phyloP scores from a whole-genome alignment of 805 yeast genomes.

The Deakozyma indianensis region DNA sequence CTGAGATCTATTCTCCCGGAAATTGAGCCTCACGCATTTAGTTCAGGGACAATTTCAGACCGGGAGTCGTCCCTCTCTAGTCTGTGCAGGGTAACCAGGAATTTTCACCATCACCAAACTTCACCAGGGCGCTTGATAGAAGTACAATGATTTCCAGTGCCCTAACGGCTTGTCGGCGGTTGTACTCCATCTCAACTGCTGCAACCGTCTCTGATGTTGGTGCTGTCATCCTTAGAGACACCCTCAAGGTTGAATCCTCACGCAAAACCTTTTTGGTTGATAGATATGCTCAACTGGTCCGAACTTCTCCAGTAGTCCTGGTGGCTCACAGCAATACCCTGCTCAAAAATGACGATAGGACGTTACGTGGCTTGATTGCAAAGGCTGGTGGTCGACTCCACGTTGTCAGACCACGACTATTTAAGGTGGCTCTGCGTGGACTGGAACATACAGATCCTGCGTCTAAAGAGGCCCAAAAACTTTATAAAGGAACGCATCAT shows the following conservation, averaged over 20 bases:
- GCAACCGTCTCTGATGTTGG: neutral
- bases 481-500: slow-evolving; percentile 29
- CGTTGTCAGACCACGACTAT: slow-evolving; percentile 52
- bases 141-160: neutral
- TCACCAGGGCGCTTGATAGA: too few species aligned
- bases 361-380: slow-evolving; percentile 44
- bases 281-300: slow-evolving; percentile 57
- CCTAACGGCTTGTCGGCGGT: neutral
- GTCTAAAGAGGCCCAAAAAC: slow-evolving; percentile 32
- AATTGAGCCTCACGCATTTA: too few species aligned
- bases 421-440: slow-evolving; percentile 64
- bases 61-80: too few species aligned
- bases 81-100: too few species aligned
- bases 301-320: slow-evolving; percentile 52
- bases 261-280: slow-evolving; percentile 83
- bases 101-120: too few species aligned
- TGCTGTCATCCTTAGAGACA: slow-evolving; percentile 19
- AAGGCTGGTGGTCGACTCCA: slow-evolving; percentile 57
- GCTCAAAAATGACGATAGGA: slow-evolving; percentile 50
- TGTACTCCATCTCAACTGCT: neutral
- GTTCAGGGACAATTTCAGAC: too few species aligned
- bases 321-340: slow-evolving; percentile 80
- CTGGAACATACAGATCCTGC: slow-evolving; percentile 65
- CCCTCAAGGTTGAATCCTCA: slow-evolving; percentile 50
- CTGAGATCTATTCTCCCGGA: too few species aligned